phyloP scores from a whole-genome alignment of 768 basidiomycete species.

The Dentipellis sp. region DNA sequence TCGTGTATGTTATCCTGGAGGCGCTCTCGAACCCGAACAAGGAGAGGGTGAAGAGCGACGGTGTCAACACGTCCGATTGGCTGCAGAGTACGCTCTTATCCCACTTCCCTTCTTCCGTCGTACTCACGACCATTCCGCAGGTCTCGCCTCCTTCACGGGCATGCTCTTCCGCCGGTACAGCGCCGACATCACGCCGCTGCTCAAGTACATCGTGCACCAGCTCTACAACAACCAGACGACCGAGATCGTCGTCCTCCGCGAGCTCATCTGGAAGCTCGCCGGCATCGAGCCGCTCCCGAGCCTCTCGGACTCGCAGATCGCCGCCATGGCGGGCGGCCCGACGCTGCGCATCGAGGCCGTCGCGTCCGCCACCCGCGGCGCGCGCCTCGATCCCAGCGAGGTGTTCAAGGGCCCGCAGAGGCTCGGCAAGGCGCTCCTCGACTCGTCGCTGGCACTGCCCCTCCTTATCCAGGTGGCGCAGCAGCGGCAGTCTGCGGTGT shows the following conservation, averaged over 20 bases:
- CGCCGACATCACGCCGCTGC: constrained; percentile 72
- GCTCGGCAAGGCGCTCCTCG: constrained; percentile 55
- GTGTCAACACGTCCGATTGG: constrained; percentile 87
- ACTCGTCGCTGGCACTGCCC: constrained; percentile 72
- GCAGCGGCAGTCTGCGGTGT: constrained; percentile 81
- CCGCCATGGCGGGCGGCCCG: constrained; percentile 87
- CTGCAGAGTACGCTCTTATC: constrained; percentile 61
- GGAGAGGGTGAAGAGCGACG: constrained; percentile 82
- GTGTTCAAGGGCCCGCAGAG: constrained; percentile 57
- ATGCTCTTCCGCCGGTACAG: constrained; percentile 84
- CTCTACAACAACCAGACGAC: constrained; percentile 74
- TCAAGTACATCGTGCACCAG: constrained; percentile 90
- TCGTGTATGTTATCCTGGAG: constrained; percentile 82
- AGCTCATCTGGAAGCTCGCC: constrained; percentile 92
- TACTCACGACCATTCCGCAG: constrained; percentile 30
- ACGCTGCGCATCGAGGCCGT: constrained; percentile 81
- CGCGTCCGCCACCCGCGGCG: constrained; percentile 70
- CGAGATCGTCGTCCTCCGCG: constrained; percentile 86
- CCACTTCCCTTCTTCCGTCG: neutral
- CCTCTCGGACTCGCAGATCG: constrained; percentile 80
- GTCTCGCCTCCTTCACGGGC: constrained; percentile 88
- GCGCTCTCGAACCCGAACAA: constrained; percentile 78
- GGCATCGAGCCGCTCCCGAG: constrained; percentile 88
- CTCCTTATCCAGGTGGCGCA: constrained; percentile 89
- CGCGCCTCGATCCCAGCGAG: constrained; percentile 59